Evolutionary conservation across 352 stramenopile genomes (phyloP).

Genomic region (Pythium vanterpoolii): DNA sequence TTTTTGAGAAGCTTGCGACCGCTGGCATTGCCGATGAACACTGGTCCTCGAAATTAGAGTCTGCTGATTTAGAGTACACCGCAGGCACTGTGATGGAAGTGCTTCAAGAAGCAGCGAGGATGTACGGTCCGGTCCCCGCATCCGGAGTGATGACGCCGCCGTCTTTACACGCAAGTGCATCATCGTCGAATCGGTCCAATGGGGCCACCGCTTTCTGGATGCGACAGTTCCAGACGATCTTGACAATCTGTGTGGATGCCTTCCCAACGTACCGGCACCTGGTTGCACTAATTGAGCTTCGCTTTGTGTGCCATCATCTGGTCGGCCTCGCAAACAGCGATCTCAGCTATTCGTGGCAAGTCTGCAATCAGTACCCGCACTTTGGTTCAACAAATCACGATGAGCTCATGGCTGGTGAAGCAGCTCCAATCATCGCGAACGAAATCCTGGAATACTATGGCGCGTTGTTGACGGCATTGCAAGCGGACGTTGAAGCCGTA

Average conservation of each 20-base stretch:
- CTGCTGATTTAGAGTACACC: slow-evolving; percentile 46
- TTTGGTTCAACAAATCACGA: slow-evolving; percentile 28
- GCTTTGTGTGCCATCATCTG: slow-evolving; percentile 81
- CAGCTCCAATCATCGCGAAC: slow-evolving; percentile 61
- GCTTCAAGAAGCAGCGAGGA: slow-evolving; percentile 62
- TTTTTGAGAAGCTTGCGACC: slow-evolving; percentile 80
- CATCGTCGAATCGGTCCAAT: slow-evolving; percentile 33
- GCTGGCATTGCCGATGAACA: slow-evolving; percentile 60
- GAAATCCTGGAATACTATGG: slow-evolving; percentile 80
- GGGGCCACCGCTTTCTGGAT: slow-evolving; percentile 76
- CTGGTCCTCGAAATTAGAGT: slow-evolving; percentile 41
- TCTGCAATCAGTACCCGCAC: slow-evolving; percentile 57
- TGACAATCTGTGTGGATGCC: slow-evolving; percentile 59
- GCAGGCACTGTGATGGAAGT: slow-evolving; percentile 67
- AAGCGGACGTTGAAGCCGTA: slow-evolving; percentile 19
- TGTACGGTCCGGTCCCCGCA: slow-evolving; percentile 50
- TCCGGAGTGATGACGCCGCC: slow-evolving; percentile 28
- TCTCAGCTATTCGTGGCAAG: slow-evolving; percentile 73
- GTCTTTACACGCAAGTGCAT: slow-evolving; percentile 17
- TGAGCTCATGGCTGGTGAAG: slow-evolving; percentile 51
- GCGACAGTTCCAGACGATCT: slow-evolving; percentile 71
- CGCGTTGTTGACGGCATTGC: slow-evolving; percentile 55
- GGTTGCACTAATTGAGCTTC: slow-evolving; percentile 70
- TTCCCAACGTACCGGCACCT: slow-evolving; percentile 69
- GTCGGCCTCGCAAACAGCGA: slow-evolving; percentile 54